Evolutionary conservation across 441 rosid genomes (phyloP), one percentile per base, ranked within the genome.

Genomic region (Populus hybrid): DNA sequence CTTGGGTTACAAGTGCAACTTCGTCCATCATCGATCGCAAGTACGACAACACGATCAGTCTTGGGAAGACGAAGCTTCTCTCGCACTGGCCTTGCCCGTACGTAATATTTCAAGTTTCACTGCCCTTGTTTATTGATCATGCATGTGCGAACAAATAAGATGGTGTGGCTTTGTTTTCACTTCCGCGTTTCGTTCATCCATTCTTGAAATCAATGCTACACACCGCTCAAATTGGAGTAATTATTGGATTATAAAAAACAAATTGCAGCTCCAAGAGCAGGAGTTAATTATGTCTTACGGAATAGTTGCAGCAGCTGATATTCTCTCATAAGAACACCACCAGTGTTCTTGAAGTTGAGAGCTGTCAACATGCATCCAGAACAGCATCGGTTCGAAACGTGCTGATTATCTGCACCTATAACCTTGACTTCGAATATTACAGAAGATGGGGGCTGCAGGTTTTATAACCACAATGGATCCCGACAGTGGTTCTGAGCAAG

Each of bases 41-140:
- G 24, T 95, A 95, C 77, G 78, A 87, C 68, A 92, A 92, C 68
- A 87, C 91, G 6, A 86, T 95, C 59, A 24, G 81, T 64, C 88
- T 95, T 21, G 99, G 99, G 71, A 92, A 92, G 90, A 83, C 82
- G 81, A 75, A 86, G 90, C 53, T 89, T 93, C 81, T 72, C 91
- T 57, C 96, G 97, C 71, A 87, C 88, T 64, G 97, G 97, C 86
- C 94, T 95, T 84, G 95, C 98, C 20, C 82, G 99, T 95, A 91
- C 32, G 32, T 30, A 30, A 88, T 93, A 24, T 10, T 24, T 5
- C 79, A 12, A n/a, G 5, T 40, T 14, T 26, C 23, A 18, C 3
- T 30, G 32, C 32, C 50, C 50, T 3, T 42, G 50, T 42, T 42
- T 42, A 10, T 42, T 42, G 14, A 42, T 10, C 50, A 42, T 42